Base-by-base conservation (phyloP, 768 basidiomycete genomes). In the Coprinopsis strossmayeri region DNA sequence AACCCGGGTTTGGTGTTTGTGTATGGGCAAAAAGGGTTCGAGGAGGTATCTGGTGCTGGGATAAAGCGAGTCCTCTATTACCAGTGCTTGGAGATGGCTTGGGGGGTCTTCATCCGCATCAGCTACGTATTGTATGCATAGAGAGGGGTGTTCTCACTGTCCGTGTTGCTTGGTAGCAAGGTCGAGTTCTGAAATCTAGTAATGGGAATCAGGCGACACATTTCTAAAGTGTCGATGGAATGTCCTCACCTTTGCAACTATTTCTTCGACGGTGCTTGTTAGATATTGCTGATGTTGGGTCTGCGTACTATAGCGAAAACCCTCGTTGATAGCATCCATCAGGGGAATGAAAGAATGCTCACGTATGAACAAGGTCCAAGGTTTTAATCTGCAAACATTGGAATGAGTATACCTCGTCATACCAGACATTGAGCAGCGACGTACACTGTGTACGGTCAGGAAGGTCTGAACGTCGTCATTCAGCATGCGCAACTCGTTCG, bases 401-500 rank as follows among this genome's bases (percentile, higher is more conserved):
- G 17, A 3, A 25, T 34, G 3, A 38, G 32, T 20, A 18, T 5
- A 11, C 20, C 23, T 11, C 3, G 30, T 12, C 18, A 10, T 5
- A 10, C 17, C 3, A n/a, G 32, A 9, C 37, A 7, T 21, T 9
- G 21, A 13, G 20, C 13, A 5, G 11, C 3, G 18, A 34, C 45
- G 12, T 37, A 46, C 45, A 12, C 30, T 25, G 25, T 46, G 45
- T 2, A 46, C 17, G 34, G 30, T 35, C 17, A 46, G 26, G 23
- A 34, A 46, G n/a, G 34, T 25, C 20, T 46, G 45, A 3, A 35
- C 45, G 34, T 46, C 45, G 34, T 46, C 45, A 23, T 46, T 46
- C 18, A 46, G 26, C 15, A 28, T 28, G 9, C 30, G 30, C 34
- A 46, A 18, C 15, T 46, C 45, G n/a, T 2, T 12, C 32, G 45